Conservation (phyloP, 371 early-diverging fungal genomes). For the Syncephalis plumigaleata region DNA sequence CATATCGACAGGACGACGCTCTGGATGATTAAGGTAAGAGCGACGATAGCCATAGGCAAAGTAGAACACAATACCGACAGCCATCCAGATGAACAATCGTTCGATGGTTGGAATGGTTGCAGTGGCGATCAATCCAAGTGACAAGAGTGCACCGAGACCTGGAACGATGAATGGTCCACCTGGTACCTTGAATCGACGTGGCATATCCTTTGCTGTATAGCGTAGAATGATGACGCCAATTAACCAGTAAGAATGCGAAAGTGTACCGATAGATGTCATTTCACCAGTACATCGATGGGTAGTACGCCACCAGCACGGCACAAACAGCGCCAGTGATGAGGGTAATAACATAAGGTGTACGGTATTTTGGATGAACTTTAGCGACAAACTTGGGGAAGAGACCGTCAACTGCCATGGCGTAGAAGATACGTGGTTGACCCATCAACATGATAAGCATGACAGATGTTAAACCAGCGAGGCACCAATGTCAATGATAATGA, state of each 20-base stretch:
- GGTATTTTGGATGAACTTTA: conserved; percentile 20
- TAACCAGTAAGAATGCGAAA: conserved; percentile 77
- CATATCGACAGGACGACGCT: background rate
- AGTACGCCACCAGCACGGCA: conserved; percentile 49
- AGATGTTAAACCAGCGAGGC: conserved; percentile 31
- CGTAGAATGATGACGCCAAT: conserved; percentile 60
- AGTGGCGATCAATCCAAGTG: conserved; percentile 38
- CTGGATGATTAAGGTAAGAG: conserved; percentile 4
- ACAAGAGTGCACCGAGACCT: conserved; percentile 30
- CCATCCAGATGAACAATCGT: conserved; percentile 32
- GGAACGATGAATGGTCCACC: conserved; percentile 48
- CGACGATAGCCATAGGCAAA: conserved; percentile 23
- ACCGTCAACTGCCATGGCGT: conserved; percentile 48
- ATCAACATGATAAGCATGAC: conserved; percentile 18
- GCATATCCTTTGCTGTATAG: conserved; percentile 46
- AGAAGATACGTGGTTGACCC: conserved; percentile 78
- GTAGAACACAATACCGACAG: conserved; percentile 52
- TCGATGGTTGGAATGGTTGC: conserved; percentile 36
- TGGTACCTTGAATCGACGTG: conserved; percentile 63
- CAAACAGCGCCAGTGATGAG: conserved; percentile 43
- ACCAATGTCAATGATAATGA: conserved; percentile 48
- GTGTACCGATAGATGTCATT: conserved; percentile 71
- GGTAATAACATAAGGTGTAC: conserved; percentile 61
- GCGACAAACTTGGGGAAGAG: conserved; percentile 19
- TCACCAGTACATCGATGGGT: conserved; percentile 72